Evolutionary conservation across 2,329 filamentous ascomycete genomes (phyloP).

Genomic region (Claviceps capensis): DNA sequence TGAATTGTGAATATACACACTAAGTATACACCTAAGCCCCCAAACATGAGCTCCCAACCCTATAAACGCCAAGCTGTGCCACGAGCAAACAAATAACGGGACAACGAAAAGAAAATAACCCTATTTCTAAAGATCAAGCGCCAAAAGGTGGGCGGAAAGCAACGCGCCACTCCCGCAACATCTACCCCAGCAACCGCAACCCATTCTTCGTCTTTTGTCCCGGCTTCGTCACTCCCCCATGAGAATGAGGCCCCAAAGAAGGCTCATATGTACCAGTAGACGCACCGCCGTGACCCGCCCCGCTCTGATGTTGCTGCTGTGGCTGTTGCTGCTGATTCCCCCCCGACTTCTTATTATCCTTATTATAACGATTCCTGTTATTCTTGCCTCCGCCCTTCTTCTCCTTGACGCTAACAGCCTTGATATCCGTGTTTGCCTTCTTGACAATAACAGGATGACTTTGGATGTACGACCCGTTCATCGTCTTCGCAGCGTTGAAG

Average conservation of each 20-base stretch:
- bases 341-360: not conserved
- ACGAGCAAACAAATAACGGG: not conserved
- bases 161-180: not conserved
- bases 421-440: slow-evolving; percentile 85
- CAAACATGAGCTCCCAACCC: not conserved
- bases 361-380: slow-evolving; percentile 18
- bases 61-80: not conserved
- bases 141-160: too few relatives aligned
- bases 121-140: not conserved
- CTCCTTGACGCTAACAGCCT: slow-evolving; percentile 55
- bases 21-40: not conserved
- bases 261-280: slow-evolving; percentile 31
- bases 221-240: slow-evolving; percentile 44
- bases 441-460: slow-evolving; percentile 83
- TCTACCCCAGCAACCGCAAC: slow-evolving; percentile 44
- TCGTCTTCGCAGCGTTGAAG: slow-evolving; percentile 91
- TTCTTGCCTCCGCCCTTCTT: slow-evolving; percentile 26
- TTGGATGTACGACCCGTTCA: slow-evolving; percentile 98
- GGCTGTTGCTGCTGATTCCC: not conserved
- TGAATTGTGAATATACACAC: too few relatives aligned
- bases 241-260: slow-evolving; percentile 33
- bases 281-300: slow-evolving; percentile 13
- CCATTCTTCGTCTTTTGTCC: slow-evolving; percentile 57
- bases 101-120: not conserved
- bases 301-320: slow-evolving; percentile 3